Base-by-base conservation (phyloP, 441 rosid genomes). In the Erodium moschatum region DNA sequence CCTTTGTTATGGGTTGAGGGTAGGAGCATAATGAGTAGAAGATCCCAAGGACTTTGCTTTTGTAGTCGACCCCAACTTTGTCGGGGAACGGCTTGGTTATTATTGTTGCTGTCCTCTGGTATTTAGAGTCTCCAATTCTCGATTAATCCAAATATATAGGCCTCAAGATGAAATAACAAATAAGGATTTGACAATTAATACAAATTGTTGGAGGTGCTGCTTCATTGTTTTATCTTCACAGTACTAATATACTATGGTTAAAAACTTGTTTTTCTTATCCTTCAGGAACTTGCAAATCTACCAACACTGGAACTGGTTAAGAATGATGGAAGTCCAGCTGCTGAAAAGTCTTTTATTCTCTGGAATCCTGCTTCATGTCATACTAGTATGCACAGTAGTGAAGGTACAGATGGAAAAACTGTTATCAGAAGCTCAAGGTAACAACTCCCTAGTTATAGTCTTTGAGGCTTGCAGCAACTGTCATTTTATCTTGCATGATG, bases 251-350 rank as follows among this genome's bases (percentile, higher is more conserved):
- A 10, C 42, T 38, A 5, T 10, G 10, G 42, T 71, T 58, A 54
- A 58, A 74, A 54, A 19, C 19, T 46, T 33, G 46, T 27, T 65
- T 21, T 64, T 72, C 63, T 83, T 63, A 73, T 81, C 76, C 69
- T 77, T 77, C 70, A 93, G 98, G 97, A 93, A 76, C 96, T 93
- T 67, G 97, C 96, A 70, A 91, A 87, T 78, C 80, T 93, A 69
- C 81, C 93, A 67, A 81, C 85, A 69, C 69, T 93, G 76, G 93
- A 89, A 83, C 85, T 93, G 73, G 78, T 93, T 75, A 77, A 83
- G 67, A 89, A 83, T 40, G 98, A 91, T 71, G 97, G 97, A 72
- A 93, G 97, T 78, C 95, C 95, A 71, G 84, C 96, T 73, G 78
- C 98, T 64, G 78, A 76, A 67, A 93, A 91, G 79, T 83, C 70